These are phyloP conservation scores for Phragmites australis DNA, from an alignment of 176 grass and related monocot genomes.

Conservation along the genomic window DNA sequence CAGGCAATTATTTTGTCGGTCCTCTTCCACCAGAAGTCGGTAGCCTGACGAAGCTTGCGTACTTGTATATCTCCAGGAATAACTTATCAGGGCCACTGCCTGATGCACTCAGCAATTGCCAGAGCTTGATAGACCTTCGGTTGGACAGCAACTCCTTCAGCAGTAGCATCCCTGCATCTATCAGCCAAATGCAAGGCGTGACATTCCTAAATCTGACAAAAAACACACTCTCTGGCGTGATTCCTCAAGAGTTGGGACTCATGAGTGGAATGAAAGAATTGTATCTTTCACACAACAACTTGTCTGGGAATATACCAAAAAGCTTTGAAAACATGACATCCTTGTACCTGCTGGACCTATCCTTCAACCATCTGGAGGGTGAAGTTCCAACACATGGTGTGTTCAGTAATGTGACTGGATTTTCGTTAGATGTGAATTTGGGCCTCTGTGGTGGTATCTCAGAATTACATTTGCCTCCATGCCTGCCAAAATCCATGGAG, in stretches of 20 bases:
- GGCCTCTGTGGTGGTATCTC: conserved; percentile 36
- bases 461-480: conserved; percentile 27
- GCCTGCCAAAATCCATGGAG: background rate
- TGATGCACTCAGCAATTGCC: conserved; percentile 27
- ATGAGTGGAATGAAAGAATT: conserved; percentile 39
- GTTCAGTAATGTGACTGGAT: conserved; percentile 39
- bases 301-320: conserved; percentile 48
- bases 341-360: conserved; percentile 48
- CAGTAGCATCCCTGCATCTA: conserved; percentile 39
- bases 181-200: conserved; percentile 44
- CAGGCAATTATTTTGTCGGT: conserved; percentile 37
- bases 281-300: conserved; percentile 49
- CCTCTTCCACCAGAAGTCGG: conserved; percentile 41
- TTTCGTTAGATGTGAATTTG: conserved; percentile 39
- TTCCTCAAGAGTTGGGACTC: conserved; percentile 49
- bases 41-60: conserved; percentile 25
- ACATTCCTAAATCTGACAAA: conserved; percentile 36
- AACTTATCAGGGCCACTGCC: conserved; percentile 42
- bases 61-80: conserved; percentile 37
- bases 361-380: conserved; percentile 56
- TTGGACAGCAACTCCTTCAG: conserved; percentile 47
- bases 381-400: conserved; percentile 39
- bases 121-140: conserved; percentile 43
- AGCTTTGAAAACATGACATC: conserved; percentile 14
- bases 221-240: conserved; percentile 43